Base-by-base conservation (phyloP, 768 basidiomycete genomes). In the Calocybe indica region DNA sequence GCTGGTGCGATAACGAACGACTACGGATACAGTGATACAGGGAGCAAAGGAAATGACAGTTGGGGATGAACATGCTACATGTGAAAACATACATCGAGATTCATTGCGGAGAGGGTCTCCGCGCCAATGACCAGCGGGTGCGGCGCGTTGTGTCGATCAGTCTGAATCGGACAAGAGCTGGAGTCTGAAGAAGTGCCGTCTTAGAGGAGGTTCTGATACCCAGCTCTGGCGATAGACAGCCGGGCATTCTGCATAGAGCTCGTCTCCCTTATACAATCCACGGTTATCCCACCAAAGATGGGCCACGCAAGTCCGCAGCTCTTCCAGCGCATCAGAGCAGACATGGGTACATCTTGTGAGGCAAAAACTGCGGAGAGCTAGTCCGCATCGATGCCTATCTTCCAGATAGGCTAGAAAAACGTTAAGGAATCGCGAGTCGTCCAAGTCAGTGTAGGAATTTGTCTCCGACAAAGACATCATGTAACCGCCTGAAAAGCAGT, bases 341-440 rank as follows among this genome's bases (percentile, higher is more conserved):
- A 69, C 63, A 43, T 60, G 61, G 15, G 54, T 51, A 48, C 70
- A 71, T 1, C 58, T 56, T 5, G 67, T 59, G 43, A 73, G 58
- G 33, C 65, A 66, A n/a, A 71, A 46, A 45, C 68, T 71, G 32
- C 69, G 62, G 9, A 68, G 43, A 35, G 52, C 55, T 7, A 63
- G 43, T 14, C 53, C 56, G 41, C 63, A 63, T 34, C 48, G 57
- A 11, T 57, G 55, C 1, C 71, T 60, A 38, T 64, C 58, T 41
- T 55, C 56, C 12, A 73, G 53, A 38, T 59, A 62, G 7, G 63
- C 55, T 13, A 60, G 52, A 11, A 70, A 56, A 3, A 73, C 70
- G 36, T 73, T 70, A 37, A 73, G 57, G 51, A 71, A 73, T 12
- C 66, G 58, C 7, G 70, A 71, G 50, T 73, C 70, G 51, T 71